Base-by-base conservation (phyloP, 192 early-diverging fungal species). In the Coemansia javaensis region DNA sequence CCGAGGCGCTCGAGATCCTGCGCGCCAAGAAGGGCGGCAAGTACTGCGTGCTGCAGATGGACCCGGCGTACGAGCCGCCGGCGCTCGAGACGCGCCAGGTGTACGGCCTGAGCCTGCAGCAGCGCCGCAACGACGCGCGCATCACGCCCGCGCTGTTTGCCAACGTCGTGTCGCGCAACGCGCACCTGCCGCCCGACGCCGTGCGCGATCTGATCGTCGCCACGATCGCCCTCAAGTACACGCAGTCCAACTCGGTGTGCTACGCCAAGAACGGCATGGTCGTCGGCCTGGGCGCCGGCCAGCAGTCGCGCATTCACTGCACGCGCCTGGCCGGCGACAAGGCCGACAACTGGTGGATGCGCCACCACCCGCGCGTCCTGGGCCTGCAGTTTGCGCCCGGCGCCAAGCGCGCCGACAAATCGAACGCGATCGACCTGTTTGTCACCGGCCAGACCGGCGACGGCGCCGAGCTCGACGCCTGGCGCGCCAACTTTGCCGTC, bases 301-400 rank as follows among this genome's bases (percentile, higher is more conserved):
- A 98, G 80, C 93, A 99, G 79, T 93, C 90, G 32, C 89, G 96
- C 52, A 96, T 99, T 37, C 96, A 97, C 81, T 97, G 93, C 81
- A 97, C 93, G 7, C 86, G 95, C 42, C 82, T 98, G 44, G 95
- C 95, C n/a, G 93, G 92, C 58, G 95, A 98, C 53, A 98, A 98
- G 84, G 93, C 93, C 28, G 93, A 98, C 63, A 94, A 93, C 84
- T 95, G 90, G 90, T 97, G 93, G 93, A 63, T 89, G 74, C 87
- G 96, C 44, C 93, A 97, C 67, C 94, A 98, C 78, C 92, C 94
- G 56, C 87, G 85, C 63, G 90, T 97, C 25, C 78, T 97, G 32
- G 86, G 53, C 40, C 84, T 98, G 67, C 62, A 84, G 44, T 98
- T 98, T 69, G 89, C 91, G 63, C 78, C 82, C 59, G 72, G 68